Percentiles rank a stretch among this genome's conserved stretches.
Conservation (phyloP, 805 yeast species). For the Metschnikowia noctiluminum region DNA sequence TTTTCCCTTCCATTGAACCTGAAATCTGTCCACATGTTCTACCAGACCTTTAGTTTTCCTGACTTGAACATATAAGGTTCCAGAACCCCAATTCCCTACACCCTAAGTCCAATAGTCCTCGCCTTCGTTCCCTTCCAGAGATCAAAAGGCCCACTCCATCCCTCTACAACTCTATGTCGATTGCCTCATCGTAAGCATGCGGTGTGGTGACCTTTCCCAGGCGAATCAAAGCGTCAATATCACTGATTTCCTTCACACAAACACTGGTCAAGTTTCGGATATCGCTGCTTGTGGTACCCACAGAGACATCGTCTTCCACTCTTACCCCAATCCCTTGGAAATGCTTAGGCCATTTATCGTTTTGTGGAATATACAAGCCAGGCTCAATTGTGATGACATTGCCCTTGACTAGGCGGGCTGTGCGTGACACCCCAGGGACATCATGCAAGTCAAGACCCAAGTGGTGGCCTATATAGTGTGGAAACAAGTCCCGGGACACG, state of each 20-base stretch:
- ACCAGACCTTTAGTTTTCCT: too few species aligned
- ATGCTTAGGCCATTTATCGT: conserved; percentile 68
- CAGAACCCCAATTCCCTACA: too few species aligned
- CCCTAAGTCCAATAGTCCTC: too few species aligned
- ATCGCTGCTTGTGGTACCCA: conserved; percentile 57
- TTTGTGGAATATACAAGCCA: conserved; percentile 83
- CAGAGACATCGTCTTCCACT: conserved; percentile 89
- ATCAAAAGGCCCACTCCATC: not conserved
- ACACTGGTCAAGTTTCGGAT: conserved; percentile 62
- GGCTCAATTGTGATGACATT: conserved; percentile 96
- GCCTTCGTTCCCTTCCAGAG: too few species aligned
- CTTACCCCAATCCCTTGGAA: conserved; percentile 90
- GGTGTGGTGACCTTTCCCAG: conserved; percentile 55
- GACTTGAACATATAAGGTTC: too few species aligned
- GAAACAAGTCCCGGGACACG: conserved; percentile 58
- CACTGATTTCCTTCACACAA: conserved; percentile 82
- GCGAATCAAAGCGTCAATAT: conserved; percentile 67
- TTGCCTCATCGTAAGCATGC: conserved; percentile 32
- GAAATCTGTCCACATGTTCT: too few species aligned
- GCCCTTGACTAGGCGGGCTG: conserved; percentile 51
- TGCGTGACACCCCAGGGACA: conserved; percentile 60
- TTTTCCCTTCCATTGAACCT: too few species aligned
- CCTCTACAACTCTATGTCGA: conserved; percentile 23
- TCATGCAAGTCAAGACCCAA: conserved; percentile 92
- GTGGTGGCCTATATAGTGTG: conserved; percentile 95